Evolutionary conservation across 768 basidiomycete species (phyloP).

Genomic region (Amanita muscaria): DNA sequence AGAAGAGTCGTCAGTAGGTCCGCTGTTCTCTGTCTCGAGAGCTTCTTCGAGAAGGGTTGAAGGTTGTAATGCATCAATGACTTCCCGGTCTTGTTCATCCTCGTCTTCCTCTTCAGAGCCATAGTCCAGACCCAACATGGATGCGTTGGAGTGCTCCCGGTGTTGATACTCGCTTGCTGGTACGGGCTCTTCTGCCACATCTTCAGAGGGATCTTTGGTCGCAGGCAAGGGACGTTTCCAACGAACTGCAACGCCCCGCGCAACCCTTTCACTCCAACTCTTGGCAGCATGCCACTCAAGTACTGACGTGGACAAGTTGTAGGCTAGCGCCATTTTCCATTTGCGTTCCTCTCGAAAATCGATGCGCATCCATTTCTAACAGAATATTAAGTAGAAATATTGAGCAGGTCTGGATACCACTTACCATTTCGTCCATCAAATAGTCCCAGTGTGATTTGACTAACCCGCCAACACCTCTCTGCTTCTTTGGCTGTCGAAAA

Average conservation of each 20-base stretch:
- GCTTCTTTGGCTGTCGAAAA: slow-evolving; percentile 92
- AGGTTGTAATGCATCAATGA: slow-evolving; percentile 55
- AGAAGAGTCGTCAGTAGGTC: slow-evolving; percentile 11
- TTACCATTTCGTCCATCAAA: slow-evolving; percentile 91
- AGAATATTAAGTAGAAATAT: slow-evolving; percentile 6
- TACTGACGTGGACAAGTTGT: slow-evolving; percentile 71
- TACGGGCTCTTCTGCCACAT: slow-evolving; percentile 16
- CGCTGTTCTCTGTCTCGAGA: slow-evolving; percentile 27
- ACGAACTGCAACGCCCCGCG: slow-evolving; percentile 56
- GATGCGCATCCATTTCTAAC: slow-evolving; percentile 90
- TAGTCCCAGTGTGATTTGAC: slow-evolving; percentile 92
- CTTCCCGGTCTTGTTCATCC: slow-evolving; percentile 44
- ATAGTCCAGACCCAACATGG: slow-evolving; percentile 40
- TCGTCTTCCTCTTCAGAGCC: slow-evolving; percentile 64
- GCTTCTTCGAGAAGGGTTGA: slow-evolving; percentile 48
- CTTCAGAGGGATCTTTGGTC: slow-evolving; percentile 19
- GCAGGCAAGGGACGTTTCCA: slow-evolving; percentile 43
- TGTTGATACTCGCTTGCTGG: slow-evolving; percentile 18
- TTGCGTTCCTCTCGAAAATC: slow-evolving; percentile 92
- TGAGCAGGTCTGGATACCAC: slow-evolving; percentile 15
- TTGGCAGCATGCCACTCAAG: slow-evolving; percentile 81
- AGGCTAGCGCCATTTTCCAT: slow-evolving; percentile 86
- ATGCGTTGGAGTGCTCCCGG: slow-evolving; percentile 16
- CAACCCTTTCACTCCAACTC: slow-evolving; percentile 52
- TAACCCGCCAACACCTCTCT: slow-evolving; percentile 65